Percentiles rank a stretch among this genome's conserved stretches.
phyloP scores from a whole-genome alignment of 2,329 filamentous ascomycete genomes.

The Alternaria brassicicola region DNA sequence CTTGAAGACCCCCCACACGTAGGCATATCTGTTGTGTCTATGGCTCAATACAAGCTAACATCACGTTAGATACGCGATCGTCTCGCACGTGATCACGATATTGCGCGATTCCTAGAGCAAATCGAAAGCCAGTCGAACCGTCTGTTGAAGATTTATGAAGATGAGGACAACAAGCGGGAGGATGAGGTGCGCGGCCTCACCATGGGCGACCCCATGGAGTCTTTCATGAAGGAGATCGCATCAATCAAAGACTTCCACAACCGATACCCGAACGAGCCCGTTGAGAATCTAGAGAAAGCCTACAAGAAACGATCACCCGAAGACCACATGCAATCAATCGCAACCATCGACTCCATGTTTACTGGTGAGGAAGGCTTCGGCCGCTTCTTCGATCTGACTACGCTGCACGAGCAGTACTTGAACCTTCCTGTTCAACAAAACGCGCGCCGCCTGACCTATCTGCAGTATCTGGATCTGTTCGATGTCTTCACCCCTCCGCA shows the following conservation, averaged over 20 bases:
- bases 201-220: conserved; percentile 83
- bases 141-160: conserved; percentile 82
- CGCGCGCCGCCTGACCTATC: conserved; percentile 72
- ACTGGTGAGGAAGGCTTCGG: conserved; percentile 95
- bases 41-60: conserved; percentile 8
- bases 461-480: conserved; percentile 92
- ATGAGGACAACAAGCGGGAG: conserved; percentile 72
- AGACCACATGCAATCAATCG: conserved; percentile 65
- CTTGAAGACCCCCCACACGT: conserved; percentile 88
- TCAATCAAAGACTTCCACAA: conserved; percentile 87
- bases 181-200: conserved; percentile 85
- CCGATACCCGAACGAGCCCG: conserved; percentile 89
- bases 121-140: conserved; percentile 85
- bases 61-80: conserved; percentile 78
- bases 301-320: conserved; percentile 76
- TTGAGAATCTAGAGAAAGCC: conserved; percentile 91
- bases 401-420: conserved; percentile 83
- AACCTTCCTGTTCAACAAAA: conserved; percentile 84
- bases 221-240: conserved; percentile 85
- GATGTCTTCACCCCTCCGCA: conserved; percentile 81
- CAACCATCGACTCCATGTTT: conserved; percentile 87
- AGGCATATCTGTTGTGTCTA: conserved; percentile 41
- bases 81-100: conserved; percentile 88
- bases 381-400: conserved; percentile 87
- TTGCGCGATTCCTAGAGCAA: conserved; percentile 82